Evolutionary conservation across 768 basidiomycete species (phyloP).

Genomic region (Dioszegia hungarica): DNA sequence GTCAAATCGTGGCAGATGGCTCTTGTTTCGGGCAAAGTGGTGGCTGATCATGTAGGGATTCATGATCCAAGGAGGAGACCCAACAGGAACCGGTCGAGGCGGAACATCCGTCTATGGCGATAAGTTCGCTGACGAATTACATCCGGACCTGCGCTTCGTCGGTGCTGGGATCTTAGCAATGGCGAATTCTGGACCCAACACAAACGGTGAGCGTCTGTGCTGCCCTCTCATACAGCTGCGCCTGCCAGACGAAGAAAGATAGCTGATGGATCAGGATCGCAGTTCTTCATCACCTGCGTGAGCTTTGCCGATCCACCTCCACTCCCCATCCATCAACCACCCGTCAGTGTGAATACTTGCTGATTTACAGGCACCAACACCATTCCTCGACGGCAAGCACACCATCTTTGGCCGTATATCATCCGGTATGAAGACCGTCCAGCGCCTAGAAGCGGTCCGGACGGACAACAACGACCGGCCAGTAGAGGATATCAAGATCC

Average conservation of each 20-base stretch:
- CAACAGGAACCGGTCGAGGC: constrained; percentile 90
- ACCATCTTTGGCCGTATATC: constrained; percentile 71
- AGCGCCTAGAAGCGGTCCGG: constrained; percentile 82
- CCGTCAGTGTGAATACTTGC: constrained; percentile 8
- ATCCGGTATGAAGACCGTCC: constrained; percentile 85
- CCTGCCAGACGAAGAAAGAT: too few species aligned
- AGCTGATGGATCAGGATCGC: constrained; percentile 32
- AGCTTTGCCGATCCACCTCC: constrained; percentile 3
- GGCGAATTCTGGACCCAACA: constrained; percentile 53
- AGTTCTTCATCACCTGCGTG: constrained; percentile 49
- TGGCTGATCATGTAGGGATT: constrained; percentile 62
- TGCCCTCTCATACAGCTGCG: too few species aligned
- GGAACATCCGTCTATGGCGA: constrained; percentile 51
- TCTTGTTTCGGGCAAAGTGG: not conserved
- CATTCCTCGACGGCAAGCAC: constrained; percentile 51
- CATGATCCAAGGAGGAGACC: constrained; percentile 94
- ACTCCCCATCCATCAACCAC: too few species aligned
- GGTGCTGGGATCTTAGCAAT: constrained; percentile 81
- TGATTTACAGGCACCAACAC: constrained; percentile 42
- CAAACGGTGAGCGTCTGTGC: constrained; percentile 52
- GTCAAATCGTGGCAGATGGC: not conserved
- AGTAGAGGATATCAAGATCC: constrained; percentile 82
- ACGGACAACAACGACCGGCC: constrained; percentile 78
- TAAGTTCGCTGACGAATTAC: constrained; percentile 83
- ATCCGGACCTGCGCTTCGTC: constrained; percentile 85